These are phyloP conservation scores for Phanerochaete carnosa DNA, from an alignment of 768 basidiomycete genomes.

Conservation along the genomic window DNA sequence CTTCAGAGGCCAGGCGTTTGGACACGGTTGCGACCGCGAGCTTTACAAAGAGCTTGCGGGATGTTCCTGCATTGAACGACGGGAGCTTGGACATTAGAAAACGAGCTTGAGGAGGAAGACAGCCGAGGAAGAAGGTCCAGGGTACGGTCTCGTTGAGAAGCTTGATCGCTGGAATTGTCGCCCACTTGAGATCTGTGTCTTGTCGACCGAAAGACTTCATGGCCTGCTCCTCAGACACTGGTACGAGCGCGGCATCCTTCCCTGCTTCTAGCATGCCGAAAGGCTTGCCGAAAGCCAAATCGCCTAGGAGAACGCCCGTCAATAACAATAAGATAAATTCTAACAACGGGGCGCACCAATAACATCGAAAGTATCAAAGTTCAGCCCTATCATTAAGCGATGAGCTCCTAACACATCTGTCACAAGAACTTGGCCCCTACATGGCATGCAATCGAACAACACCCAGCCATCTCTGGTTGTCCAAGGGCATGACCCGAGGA, in stretches of 20 bases:
- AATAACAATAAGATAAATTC: background rate
- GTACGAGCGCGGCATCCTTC: constrained; percentile 64
- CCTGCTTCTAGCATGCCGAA: constrained; percentile 81
- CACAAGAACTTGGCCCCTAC: constrained; percentile 34
- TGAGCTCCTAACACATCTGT: background rate
- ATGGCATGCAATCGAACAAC: constrained; percentile 68
- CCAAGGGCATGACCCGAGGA: constrained; percentile 56
- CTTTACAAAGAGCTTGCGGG: background rate
- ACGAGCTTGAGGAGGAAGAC: constrained; percentile 2
- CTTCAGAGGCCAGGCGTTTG: constrained; percentile 2
- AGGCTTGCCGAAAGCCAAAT: constrained; percentile 78
- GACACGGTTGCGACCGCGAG: constrained; percentile 11
- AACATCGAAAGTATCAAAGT: constrained; percentile 61
- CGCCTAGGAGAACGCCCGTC: constrained; percentile 29
- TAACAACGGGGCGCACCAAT: constrained; percentile 40
- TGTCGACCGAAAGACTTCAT: constrained; percentile 52
- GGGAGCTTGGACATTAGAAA: background rate
- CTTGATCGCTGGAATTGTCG: constrained; percentile 2
- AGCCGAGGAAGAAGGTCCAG: background rate
- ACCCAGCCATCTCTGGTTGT: constrained; percentile 49
- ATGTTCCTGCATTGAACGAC: background rate
- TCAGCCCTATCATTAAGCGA: constrained; percentile 35
- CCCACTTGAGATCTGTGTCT: background rate
- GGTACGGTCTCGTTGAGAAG: background rate
- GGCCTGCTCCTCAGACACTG: constrained; percentile 46